phyloP scores from a whole-genome alignment of 257 asterid species.

The Solanum sitiens region DNA sequence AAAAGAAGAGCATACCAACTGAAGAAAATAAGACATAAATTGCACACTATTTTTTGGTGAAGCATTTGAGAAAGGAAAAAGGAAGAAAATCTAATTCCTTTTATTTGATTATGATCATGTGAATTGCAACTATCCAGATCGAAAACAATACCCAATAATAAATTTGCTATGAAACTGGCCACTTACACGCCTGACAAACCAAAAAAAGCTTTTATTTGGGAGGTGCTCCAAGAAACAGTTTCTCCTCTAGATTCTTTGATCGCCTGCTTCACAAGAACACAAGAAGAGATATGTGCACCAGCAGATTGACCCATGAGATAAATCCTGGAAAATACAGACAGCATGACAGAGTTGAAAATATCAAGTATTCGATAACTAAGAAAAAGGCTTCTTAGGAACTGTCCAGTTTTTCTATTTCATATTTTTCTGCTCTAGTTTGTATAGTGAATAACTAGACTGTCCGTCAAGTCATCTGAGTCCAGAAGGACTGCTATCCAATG shows the following conservation, averaged over 20 bases:
- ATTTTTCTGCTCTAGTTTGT: neutral
- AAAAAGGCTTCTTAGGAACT: neutral
- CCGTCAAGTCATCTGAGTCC: neutral
- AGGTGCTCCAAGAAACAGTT: slow-evolving; percentile 65
- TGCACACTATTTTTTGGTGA: neutral
- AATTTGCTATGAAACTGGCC: neutral
- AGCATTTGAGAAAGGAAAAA: neutral
- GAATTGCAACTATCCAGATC: neutral
- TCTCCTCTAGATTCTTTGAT: slow-evolving; percentile 68
- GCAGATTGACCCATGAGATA: slow-evolving; percentile 98
- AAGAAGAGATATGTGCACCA: slow-evolving; percentile 94
- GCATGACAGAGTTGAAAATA: neutral
- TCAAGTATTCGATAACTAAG: neutral
- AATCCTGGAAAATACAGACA: slow-evolving; percentile 34
- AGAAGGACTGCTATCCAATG: neutral
- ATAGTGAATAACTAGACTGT: neutral
- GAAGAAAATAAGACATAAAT: neutral
- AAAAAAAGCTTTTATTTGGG: slow-evolving; percentile 88
- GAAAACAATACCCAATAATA: neutral
- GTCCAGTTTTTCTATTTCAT: neutral
- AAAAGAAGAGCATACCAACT: neutral
- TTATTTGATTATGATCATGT: neutral
- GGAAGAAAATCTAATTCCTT: neutral
- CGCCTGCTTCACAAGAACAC: slow-evolving; percentile 85
- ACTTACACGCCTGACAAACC: slow-evolving; percentile 97